phyloP scores from a whole-genome alignment of 169 alveolate genomes.

The Eimeria nieschulzi region DNA sequence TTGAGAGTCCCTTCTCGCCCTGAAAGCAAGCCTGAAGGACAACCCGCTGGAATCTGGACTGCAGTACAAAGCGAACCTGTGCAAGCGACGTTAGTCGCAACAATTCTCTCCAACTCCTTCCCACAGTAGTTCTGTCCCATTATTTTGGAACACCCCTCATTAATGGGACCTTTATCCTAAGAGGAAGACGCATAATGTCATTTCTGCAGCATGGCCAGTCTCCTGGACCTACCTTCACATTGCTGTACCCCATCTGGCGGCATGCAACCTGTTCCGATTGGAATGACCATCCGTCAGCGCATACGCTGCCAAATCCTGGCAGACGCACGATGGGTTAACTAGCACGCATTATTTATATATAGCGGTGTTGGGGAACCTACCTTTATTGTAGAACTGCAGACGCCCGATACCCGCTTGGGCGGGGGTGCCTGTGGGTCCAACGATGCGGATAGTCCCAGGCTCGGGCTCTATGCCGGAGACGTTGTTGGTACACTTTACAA shows the following conservation, averaged over 20 bases:
- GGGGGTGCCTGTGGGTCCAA: slow-evolving; percentile 82
- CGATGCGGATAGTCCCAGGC: slow-evolving; percentile 85
- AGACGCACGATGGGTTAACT: not conserved
- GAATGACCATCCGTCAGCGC: slow-evolving; percentile 86
- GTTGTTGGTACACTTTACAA: slow-evolving; percentile 84
- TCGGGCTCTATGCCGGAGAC: slow-evolving; percentile 78
- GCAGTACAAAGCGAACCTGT: slow-evolving; percentile 60
- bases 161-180: slow-evolving; percentile 59
- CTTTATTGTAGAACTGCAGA: slow-evolving; percentile 64
- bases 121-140: slow-evolving; percentile 81
- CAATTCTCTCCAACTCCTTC: slow-evolving; percentile 74
- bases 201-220: not conserved
- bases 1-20: slow-evolving; percentile 62
- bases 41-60: not conserved
- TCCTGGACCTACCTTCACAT: slow-evolving; percentile 60
- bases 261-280: slow-evolving; percentile 88
- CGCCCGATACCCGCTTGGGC: slow-evolving; percentile 84
- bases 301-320: slow-evolving; percentile 79
- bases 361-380: slow-evolving; percentile 1
- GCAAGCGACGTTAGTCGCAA: slow-evolving; percentile 79
- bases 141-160: slow-evolving; percentile 78
- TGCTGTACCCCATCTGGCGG: slow-evolving; percentile 86
- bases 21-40: not conserved
- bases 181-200: not conserved
- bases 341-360: not conserved